These are phyloP conservation scores for Chlorella sp. DNA, from an alignment of 139 green algal species.

Conservation along the genomic window DNA sequence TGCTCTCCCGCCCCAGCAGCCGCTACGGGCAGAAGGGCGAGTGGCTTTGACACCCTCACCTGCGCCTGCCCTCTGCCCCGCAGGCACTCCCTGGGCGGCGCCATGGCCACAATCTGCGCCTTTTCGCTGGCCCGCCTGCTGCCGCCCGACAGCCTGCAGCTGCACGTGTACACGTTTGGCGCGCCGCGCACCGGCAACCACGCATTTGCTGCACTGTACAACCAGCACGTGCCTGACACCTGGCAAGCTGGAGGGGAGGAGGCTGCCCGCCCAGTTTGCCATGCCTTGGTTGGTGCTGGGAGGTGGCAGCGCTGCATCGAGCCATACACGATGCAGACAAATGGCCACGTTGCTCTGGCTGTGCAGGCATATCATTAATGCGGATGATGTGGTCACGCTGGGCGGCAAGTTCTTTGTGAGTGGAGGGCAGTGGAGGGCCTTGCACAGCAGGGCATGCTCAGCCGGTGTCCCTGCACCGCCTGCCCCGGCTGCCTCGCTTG, in stretches of 20 bases:
- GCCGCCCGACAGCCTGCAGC: neutral
- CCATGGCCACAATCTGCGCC: conserved; percentile 52
- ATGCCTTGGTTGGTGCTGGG: too few species aligned
- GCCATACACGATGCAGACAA: too few species aligned
- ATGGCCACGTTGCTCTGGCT: too few species aligned
- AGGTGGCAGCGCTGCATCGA: too few species aligned
- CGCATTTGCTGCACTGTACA: conserved; percentile 60
- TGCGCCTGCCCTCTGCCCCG: too few species aligned
- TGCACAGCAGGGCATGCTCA: neutral
- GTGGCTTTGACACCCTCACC: too few species aligned
- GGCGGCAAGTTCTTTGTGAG: conserved; percentile 34
- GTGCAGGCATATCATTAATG: conserved; percentile 66
- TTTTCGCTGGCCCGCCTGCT: conserved; percentile 29
- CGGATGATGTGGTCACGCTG: conserved; percentile 47
- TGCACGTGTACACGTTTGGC: conserved; percentile 46
- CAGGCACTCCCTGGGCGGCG: conserved; percentile 57
- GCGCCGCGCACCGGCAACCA: conserved; percentile 71
- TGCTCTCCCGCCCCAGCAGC: too few species aligned
- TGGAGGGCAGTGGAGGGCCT: neutral
- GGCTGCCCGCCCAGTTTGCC: too few species aligned
- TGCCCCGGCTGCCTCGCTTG: neutral
- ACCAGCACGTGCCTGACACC: conserved; percentile 54
- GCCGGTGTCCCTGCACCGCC: neutral
- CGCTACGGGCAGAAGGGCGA: too few species aligned
- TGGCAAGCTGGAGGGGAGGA: conserved; percentile 33